phyloP scores from a whole-genome alignment of 2,329 filamentous ascomycete species.

The Colletotrichum shisoi region DNA sequence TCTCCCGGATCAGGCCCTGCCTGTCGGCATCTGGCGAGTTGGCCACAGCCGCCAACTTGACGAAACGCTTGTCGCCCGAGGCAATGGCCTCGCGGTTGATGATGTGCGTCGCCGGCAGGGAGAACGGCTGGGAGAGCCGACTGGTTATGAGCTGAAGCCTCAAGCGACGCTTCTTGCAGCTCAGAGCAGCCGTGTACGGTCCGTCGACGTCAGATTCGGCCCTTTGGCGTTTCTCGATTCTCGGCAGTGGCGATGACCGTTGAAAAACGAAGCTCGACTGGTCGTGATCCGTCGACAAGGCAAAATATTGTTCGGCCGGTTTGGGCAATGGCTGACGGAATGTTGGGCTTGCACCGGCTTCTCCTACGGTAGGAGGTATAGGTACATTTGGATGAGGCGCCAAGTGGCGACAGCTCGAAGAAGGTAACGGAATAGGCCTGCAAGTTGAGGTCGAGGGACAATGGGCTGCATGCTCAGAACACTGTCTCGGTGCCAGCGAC shows the following conservation, averaged over 20 bases:
- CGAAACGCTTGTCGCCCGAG: conserved; percentile 57
- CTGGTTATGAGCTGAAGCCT: conserved; percentile 72
- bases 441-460: conserved; percentile 1
- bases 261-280: conserved; percentile 26
- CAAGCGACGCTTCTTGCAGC: conserved; percentile 73
- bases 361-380: neutral
- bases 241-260: neutral
- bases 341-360: neutral
- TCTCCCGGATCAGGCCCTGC: conserved; percentile 56
- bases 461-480: conserved; percentile 8
- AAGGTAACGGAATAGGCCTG: too few relatives aligned
- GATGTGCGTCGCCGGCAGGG: conserved; percentile 73
- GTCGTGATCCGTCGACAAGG: neutral
- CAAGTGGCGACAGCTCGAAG: neutral
- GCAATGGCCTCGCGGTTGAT: conserved; percentile 64
- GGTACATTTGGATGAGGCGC: conserved; percentile 1
- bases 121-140: conserved; percentile 73
- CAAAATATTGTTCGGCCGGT: neutral
- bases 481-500: conserved; percentile 4
- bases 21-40: conserved; percentile 49
- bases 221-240: conserved; percentile 46
- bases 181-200: conserved; percentile 58
- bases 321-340: neutral
- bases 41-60: conserved; percentile 54
- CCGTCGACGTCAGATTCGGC: conserved; percentile 67